A percentile compares a stretch with the other conserved stretches of the same genome.
Conservation (phyloP, 257 asterid genomes). For the Fraxinus cuspidata region DNA sequence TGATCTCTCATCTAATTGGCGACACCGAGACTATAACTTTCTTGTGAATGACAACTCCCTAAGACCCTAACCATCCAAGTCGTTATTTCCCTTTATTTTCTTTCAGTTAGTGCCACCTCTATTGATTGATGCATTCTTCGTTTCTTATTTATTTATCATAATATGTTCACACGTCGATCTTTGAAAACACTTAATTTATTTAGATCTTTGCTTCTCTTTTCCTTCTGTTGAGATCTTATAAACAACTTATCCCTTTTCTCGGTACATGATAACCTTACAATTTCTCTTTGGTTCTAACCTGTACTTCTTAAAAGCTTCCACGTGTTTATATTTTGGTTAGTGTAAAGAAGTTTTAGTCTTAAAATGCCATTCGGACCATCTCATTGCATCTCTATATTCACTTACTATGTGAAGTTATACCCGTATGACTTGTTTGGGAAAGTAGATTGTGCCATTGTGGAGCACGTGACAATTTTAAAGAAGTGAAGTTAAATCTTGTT, state of each 20-base stretch:
- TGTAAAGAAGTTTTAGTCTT: background rate
- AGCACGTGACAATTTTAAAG: background rate
- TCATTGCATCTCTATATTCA: background rate
- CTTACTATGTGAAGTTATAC: background rate
- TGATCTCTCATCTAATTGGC: too few relatives aligned
- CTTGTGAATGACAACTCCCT: too few relatives aligned
- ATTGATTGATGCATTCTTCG: background rate
- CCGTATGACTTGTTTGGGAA: background rate
- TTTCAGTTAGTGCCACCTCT: background rate
- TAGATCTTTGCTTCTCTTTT: background rate
- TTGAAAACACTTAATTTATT: too few relatives aligned
- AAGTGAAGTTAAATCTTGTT: background rate
- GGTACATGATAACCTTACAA: background rate
- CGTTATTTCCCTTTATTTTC: background rate
- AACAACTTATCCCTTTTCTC: background rate
- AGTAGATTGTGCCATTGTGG: background rate
- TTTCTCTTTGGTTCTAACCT: background rate
- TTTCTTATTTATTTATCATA: too few relatives aligned
- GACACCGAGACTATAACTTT: too few relatives aligned
- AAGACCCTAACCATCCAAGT: background rate
- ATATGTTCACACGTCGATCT: too few relatives aligned
- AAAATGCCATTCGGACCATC: background rate
- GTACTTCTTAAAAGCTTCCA: background rate
- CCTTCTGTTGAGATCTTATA: background rate
- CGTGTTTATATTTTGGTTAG: background rate